Evolutionary conservation across 805 yeast genomes (phyloP), one percentile per base, ranked within the genome.

Genomic region (Candida namnaoensis): DNA sequence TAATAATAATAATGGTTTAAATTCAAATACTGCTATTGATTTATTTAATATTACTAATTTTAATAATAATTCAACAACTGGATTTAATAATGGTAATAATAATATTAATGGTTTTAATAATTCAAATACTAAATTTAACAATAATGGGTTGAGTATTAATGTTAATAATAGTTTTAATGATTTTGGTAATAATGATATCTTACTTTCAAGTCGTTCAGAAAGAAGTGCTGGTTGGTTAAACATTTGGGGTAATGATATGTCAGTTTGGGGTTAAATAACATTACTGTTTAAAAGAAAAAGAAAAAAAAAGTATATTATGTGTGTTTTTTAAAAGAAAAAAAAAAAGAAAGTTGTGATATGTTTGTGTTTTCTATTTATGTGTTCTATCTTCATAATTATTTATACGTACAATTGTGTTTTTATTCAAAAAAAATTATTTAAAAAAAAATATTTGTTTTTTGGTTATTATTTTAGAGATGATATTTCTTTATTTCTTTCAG

Each of bases 231-330:
- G 58, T 25, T 55, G 53, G 54, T 46, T 55, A 40, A 55, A 55
- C 38, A 55, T 55, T 35, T 55, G 60, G 60, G 57, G 58, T 28
- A 52, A 41, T 39, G 60, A 55, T 42, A 55, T 53, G 60, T 54
- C 57, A 12, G 60, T 55, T 44, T 55, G 60, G 60, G 52, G 51
- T 35, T 55, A 37, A 47, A 24, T 30, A 7, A 9, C 28, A n/a
- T n/a, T n/a, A n/a, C 28, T 27, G 9, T 27, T 27, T 27, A 27
- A 7, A 7, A 27, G 28, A 7, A 9, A 9, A 27, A 27, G n/a
- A n/a, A n/a, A n/a, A n/a, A n/a, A n/a, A n/a, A n/a, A n/a, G n/a
- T n/a, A n/a, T n/a, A n/a, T n/a, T n/a, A n/a, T n/a, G n/a, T n/a
- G n/a, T n/a, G n/a, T n/a, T n/a, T n/a, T n/a, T n/a, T n/a, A n/a